Conservation (phyloP, 2,329 filamentous ascomycete species). For the Chaetomiaceae sp. region DNA sequence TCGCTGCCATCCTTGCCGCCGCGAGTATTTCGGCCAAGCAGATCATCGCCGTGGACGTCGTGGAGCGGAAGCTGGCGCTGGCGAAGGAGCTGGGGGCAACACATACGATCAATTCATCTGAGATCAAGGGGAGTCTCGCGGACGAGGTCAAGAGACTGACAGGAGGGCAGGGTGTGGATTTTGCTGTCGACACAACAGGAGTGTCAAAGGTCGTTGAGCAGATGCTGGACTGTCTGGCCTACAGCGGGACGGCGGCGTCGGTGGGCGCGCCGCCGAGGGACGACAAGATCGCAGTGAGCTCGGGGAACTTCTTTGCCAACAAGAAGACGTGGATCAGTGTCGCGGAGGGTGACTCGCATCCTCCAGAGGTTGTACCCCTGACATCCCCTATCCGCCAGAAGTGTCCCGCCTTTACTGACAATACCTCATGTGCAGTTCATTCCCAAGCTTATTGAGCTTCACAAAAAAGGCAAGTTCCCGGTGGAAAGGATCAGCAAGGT, state of each 20-base stretch:
- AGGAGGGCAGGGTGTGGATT: conserved; percentile 6
- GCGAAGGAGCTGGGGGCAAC: conserved; percentile 44
- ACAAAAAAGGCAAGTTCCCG: conserved; percentile 32
- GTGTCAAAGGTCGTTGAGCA: conserved; percentile 28
- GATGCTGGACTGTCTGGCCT: conserved; percentile 29
- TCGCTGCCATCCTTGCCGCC: conserved; percentile 38
- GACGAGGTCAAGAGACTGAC: conserved; percentile 6
- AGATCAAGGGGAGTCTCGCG: neutral
- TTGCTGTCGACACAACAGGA: conserved; percentile 24
- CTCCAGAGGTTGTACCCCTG: conserved; percentile 22
- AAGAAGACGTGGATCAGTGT: conserved; percentile 33
- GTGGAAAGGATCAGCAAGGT: conserved; percentile 32
- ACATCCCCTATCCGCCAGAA: no score
- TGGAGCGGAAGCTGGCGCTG: conserved; percentile 38
- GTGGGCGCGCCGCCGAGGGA: conserved; percentile 33
- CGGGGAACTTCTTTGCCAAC: conserved; percentile 19
- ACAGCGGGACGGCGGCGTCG: conserved; percentile 31
- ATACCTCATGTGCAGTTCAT: conserved; percentile 31
- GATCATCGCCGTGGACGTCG: conserved; percentile 45
- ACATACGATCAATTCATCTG: conserved; percentile 33
- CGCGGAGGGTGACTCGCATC: conserved; percentile 32
- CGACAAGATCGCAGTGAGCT: conserved; percentile 21
- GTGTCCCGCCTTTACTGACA: neutral
- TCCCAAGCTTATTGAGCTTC: conserved; percentile 31
- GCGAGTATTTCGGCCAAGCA: conserved; percentile 28